A percentile compares a stretch with the other conserved stretches of the same genome.
Conservation (phyloP, 1,139 yeast species). For the Suhomyces terraborum region DNA sequence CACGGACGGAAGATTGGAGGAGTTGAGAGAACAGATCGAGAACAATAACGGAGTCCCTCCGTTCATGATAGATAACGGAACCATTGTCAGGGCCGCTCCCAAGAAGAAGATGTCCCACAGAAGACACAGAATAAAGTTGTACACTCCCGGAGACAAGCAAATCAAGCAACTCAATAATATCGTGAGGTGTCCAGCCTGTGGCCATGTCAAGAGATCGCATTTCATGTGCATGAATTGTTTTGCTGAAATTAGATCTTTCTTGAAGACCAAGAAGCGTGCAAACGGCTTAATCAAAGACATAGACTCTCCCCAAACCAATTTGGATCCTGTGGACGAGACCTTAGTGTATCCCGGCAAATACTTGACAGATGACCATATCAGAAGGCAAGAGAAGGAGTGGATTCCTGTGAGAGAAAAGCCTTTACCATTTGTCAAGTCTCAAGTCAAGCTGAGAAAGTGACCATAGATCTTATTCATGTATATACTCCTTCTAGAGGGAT, state of each 20-base stretch:
- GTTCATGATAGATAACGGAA: constrained; percentile 56
- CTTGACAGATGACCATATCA: constrained; percentile 46
- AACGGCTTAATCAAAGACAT: constrained; percentile 32
- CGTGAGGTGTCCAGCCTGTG: constrained; percentile 94
- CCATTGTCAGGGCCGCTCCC: constrained; percentile 80
- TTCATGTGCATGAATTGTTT: constrained; percentile 93
- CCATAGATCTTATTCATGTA: constrained; percentile 8
- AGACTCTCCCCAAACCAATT: constrained; percentile 47
- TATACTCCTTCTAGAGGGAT: not conserved
- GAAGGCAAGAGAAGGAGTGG: constrained; percentile 58
- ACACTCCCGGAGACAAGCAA: constrained; percentile 83
- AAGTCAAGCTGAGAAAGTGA: constrained; percentile 26
- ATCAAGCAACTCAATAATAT: constrained; percentile 72
- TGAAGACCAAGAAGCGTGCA: constrained; percentile 54
- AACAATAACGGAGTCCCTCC: constrained; percentile 32
- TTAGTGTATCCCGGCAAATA: constrained; percentile 76
- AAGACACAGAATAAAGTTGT: constrained; percentile 79
- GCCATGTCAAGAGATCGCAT: constrained; percentile 86
- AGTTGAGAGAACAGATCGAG: constrained; percentile 35
- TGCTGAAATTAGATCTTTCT: constrained; percentile 70
- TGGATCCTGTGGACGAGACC: constrained; percentile 63
- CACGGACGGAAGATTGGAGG: constrained; percentile 32
- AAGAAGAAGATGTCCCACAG: constrained; percentile 88
- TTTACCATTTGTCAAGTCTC: constrained; percentile 29
- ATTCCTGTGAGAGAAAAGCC: constrained; percentile 52